Base-by-base conservation (phyloP, 257 asterid genomes). In the Fraxinus pennsylvanica region DNA sequence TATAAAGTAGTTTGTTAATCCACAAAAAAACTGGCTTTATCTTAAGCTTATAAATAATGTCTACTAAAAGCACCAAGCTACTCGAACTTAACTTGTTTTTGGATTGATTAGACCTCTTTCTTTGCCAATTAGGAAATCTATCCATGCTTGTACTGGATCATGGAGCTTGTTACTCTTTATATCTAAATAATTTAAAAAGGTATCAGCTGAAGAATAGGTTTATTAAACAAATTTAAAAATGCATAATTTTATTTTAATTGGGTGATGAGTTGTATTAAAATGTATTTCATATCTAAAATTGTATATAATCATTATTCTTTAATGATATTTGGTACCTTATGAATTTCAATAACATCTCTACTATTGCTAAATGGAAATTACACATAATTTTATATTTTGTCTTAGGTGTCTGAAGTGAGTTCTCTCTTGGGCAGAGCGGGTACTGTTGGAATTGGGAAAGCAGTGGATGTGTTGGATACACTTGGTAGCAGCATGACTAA, bases 401-500 rank as follows among this genome's bases (percentile, higher is more conserved):
- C 71, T 63, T 88, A 95, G 98, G 99, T 95, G 52, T 89, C 98
- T 1, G 97, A 95, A 87, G 86, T 91, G 92, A 89, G 98, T 86
- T 88, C 94, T 19, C 86, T 90, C 71, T 81, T 95, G 82, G 97
- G 98, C 52, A 89, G 96, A 87, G 97, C 98, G 52, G 97, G 98
- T 72, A 90, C 93, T 0, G 94, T 68, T 17, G 94, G 98, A 80
- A 81, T 92, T 12, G 97, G 92, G 12, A 95, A 93, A 87, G 98
- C 98, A 54, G 97, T 92, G 5, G 97, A 95, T 75, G 98, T 95
- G 78, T 76, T 93, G 87, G 98, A 93, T 82, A 93, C 99, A 17
- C 94, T 95, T 41, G 97, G 99, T 79, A 95, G 99, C 82, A 91
- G 97, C 92, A 90, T 95, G 99, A 90, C 96, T 57, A 95, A 90